phyloP scores from a whole-genome alignment of 768 basidiomycete genomes.

The Lactarius hengduanensis region DNA sequence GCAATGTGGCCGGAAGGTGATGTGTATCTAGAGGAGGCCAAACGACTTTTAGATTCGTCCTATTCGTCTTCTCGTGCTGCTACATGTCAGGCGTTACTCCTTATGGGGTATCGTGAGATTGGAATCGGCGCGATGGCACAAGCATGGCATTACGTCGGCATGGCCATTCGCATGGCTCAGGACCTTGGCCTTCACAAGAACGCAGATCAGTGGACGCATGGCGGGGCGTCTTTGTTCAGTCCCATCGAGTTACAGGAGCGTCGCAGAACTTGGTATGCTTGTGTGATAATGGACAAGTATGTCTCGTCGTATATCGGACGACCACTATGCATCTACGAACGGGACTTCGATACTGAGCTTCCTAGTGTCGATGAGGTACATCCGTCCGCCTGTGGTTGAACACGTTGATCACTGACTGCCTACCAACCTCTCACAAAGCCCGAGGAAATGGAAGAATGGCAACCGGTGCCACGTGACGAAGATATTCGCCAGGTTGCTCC shows the following conservation, averaged over 20 bases:
- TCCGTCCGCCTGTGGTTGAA: conserved; percentile 13
- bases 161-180: conserved; percentile 92
- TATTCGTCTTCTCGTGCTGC: conserved; percentile 72
- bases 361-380: conserved; percentile 60
- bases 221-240: conserved; percentile 55
- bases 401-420: conserved; percentile 6
- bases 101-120: conserved; percentile 82
- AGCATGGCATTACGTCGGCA: conserved; percentile 83
- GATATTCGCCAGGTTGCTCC: conserved; percentile 33
- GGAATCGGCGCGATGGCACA: conserved; percentile 89
- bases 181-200: conserved; percentile 81
- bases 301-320: conserved; percentile 78
- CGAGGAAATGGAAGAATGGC: conserved; percentile 64
- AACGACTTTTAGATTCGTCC: conserved; percentile 58
- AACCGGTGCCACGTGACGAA: conserved; percentile 42
- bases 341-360: conserved; percentile 71
- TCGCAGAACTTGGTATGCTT: conserved; percentile 74
- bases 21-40: conserved; percentile 64
- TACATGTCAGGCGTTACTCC: conserved; percentile 75
- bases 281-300: conserved; percentile 77
- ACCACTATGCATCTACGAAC: conserved; percentile 70
- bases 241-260: conserved; percentile 65
- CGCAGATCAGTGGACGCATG: conserved; percentile 73
- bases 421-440: conserved; percentile 36
- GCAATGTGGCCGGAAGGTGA: conserved; percentile 86